Conservation (phyloP, 176 grass and related monocot species). For the Canna indica region DNA sequence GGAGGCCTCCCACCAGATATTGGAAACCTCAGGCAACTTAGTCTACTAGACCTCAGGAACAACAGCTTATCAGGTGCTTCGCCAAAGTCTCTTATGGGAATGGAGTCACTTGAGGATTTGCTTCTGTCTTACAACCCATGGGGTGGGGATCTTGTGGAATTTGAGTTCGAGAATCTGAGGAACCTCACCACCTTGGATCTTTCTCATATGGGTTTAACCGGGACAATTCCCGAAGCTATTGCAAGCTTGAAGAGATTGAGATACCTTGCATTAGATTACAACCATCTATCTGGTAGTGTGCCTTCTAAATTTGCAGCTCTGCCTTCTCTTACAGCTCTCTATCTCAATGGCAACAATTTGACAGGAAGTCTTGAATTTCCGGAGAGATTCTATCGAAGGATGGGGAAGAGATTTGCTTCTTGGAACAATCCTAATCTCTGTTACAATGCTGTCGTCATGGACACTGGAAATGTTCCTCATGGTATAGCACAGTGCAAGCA, state of each 20-base stretch:
- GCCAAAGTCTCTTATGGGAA: slow-evolving; percentile 20
- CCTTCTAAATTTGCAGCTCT: slow-evolving; percentile 40
- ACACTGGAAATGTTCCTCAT: slow-evolving; percentile 15
- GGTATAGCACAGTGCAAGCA: slow-evolving; percentile 44
- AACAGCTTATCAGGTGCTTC: slow-evolving; percentile 55
- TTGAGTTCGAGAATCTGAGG: slow-evolving; percentile 34
- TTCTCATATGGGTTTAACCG: slow-evolving; percentile 33
- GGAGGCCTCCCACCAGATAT: slow-evolving; percentile 52
- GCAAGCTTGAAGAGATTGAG: slow-evolving; percentile 34
- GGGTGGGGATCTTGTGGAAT: slow-evolving; percentile 27
- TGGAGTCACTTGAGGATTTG: slow-evolving; percentile 60
- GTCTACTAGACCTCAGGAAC: slow-evolving; percentile 75
- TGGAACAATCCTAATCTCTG: slow-evolving; percentile 85
- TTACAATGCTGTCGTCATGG: slow-evolving; percentile 23
- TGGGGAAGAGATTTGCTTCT: slow-evolving; percentile 77
- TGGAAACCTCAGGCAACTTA: slow-evolving; percentile 34
- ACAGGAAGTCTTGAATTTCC: slow-evolving; percentile 58
- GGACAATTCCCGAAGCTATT: slow-evolving; percentile 54
- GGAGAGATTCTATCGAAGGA: slow-evolving; percentile 49
- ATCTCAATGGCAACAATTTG: slow-evolving; percentile 87
- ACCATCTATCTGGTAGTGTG: slow-evolving; percentile 45
- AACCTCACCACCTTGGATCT: slow-evolving; percentile 61
- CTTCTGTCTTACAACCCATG: slow-evolving; percentile 70
- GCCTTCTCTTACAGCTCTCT: slow-evolving; percentile 53
- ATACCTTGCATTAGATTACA: slow-evolving; percentile 77